Percentiles rank a stretch among this genome's conserved stretches.
These are phyloP conservation scores for Ilyonectria sp. DNA, from an alignment of 2,329 filamentous ascomycete genomes.

Conservation along the genomic window DNA sequence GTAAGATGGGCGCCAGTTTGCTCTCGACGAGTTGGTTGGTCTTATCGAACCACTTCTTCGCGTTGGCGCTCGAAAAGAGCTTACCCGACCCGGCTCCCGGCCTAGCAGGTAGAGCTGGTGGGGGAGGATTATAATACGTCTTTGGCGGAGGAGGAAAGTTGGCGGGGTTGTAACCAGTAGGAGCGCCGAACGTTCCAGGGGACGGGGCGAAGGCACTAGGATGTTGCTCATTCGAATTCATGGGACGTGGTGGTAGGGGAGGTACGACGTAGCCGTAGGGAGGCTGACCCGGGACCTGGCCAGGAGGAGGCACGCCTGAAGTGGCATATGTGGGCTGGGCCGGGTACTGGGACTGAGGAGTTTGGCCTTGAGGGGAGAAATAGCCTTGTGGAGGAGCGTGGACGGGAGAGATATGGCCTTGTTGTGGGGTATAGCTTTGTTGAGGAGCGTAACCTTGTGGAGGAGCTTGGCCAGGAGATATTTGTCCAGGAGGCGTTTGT, in stretches of 20 bases:
- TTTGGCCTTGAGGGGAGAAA: constrained; percentile 21
- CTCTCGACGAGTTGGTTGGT: constrained; percentile 54
- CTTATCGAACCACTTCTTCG: constrained; percentile 54
- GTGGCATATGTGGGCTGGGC: constrained; percentile 43
- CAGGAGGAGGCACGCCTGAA: constrained; percentile 14
- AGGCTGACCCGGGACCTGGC: constrained; percentile 28
- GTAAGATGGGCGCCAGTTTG: constrained; percentile 51
- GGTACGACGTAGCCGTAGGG: constrained; percentile 39
- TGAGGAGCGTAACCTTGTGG: neutral
- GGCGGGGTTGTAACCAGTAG: constrained; percentile 42
- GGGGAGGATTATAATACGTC: constrained; percentile 49
- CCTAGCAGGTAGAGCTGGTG: constrained; percentile 39
- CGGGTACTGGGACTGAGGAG: constrained; percentile 42
- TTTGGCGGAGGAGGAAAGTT: constrained; percentile 53
- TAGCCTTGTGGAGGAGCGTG: neutral
- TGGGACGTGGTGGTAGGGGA: constrained; percentile 49
- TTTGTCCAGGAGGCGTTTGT: neutral
- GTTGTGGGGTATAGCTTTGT: neutral
- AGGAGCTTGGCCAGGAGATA: constrained; percentile 15
- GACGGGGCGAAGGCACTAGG: constrained; percentile 28
- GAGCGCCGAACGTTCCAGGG: constrained; percentile 39
- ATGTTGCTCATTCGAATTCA: constrained; percentile 38
- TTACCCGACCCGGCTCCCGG: constrained; percentile 37
- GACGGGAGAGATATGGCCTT: neutral
- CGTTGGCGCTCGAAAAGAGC: constrained; percentile 53